These are phyloP conservation scores for Scheffersomyces spartinae DNA, from an alignment of 805 yeast genomes.

Conservation along the genomic window DNA sequence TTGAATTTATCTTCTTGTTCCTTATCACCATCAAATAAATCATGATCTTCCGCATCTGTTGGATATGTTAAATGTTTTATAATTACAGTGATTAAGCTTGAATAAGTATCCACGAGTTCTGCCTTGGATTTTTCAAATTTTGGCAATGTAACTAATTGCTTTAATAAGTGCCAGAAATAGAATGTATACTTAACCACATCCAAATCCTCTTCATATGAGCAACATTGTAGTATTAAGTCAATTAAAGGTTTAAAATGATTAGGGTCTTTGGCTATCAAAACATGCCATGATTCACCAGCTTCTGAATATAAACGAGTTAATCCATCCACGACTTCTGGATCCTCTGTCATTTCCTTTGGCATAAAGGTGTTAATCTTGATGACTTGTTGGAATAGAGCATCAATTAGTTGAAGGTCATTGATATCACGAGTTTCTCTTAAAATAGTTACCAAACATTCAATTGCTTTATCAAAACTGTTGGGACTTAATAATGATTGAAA, in stretches of 20 bases:
- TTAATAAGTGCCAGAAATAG: conserved; percentile 80
- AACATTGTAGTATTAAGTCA: conserved; percentile 55
- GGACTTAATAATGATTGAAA: conserved; percentile 44
- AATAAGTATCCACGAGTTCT: conserved; percentile 43
- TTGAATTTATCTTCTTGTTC: conserved; percentile 89
- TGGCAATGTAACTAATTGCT: conserved; percentile 55
- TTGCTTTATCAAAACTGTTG: conserved; percentile 69
- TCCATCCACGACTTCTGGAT: conserved; percentile 55
- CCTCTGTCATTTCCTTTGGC: conserved; percentile 36
- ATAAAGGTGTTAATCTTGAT: conserved; percentile 46
- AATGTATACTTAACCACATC: conserved; percentile 87
- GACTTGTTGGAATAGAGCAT: conserved; percentile 58
- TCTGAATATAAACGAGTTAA: conserved; percentile 73
- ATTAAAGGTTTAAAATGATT: conserved; percentile 61
- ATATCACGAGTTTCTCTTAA: conserved; percentile 74
- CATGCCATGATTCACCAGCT: conserved; percentile 95
- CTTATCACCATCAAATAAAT: conserved; percentile 50
- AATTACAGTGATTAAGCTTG: conserved; percentile 47
- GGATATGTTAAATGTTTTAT: conserved; percentile 72
- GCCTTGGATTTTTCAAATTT: conserved; percentile 42
- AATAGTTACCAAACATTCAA: conserved; percentile 78
- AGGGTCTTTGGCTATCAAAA: conserved; percentile 65
- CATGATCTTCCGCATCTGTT: conserved; percentile 14
- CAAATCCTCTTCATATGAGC: conserved; percentile 69
- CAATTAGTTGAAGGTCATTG: conserved; percentile 48